These are phyloP conservation scores for Candida nanaspora DNA, from an alignment of 805 yeast species.

Conservation along the genomic window DNA sequence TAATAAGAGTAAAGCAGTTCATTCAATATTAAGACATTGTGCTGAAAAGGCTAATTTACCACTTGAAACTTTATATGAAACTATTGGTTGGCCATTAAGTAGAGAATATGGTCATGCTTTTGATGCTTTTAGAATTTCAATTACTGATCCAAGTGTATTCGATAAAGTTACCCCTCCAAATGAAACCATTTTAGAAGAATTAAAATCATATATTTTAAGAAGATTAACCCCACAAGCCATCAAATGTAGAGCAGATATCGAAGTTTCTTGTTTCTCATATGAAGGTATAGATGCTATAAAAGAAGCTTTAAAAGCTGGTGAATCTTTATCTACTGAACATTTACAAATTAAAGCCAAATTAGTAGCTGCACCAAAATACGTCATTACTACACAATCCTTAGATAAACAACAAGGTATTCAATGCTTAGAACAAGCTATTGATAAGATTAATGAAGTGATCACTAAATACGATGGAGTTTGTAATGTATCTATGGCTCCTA, in stretches of 20 bases:
- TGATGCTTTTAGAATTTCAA: conserved; percentile 94
- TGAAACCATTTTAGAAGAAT: conserved; percentile 70
- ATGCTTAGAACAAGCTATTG: conserved; percentile 71
- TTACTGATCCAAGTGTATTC: conserved; percentile 84
- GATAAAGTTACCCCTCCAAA: conserved; percentile 71
- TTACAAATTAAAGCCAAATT: conserved; percentile 88
- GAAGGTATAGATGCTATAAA: conserved; percentile 98
- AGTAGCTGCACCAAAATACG: conserved; percentile 97
- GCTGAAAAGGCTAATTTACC: conserved; percentile 93
- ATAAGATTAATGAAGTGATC: conserved; percentile 63
- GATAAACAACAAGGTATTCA: conserved; percentile 88
- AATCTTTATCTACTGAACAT: conserved; percentile 71
- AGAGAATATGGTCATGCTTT: conserved; percentile 94
- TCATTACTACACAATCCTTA: conserved; percentile 84
- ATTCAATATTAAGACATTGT: conserved; percentile 96
- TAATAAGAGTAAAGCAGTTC: conserved; percentile 94
- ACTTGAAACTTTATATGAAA: conserved; percentile 76
- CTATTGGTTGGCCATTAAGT: conserved; percentile 96
- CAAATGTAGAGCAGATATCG: conserved; percentile 97
- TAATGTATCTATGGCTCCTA: conserved; percentile 95
- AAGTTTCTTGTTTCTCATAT: conserved; percentile 93
- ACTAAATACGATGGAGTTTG: conserved; percentile 75
- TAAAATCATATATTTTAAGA: conserved; percentile 79
- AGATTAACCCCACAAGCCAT: conserved; percentile 97
- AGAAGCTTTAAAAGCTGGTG: conserved; percentile 81